Evolutionary conservation across 2,329 filamentous ascomycete genomes (phyloP).

Genomic region (Thielaviopsis ethacetica): DNA sequence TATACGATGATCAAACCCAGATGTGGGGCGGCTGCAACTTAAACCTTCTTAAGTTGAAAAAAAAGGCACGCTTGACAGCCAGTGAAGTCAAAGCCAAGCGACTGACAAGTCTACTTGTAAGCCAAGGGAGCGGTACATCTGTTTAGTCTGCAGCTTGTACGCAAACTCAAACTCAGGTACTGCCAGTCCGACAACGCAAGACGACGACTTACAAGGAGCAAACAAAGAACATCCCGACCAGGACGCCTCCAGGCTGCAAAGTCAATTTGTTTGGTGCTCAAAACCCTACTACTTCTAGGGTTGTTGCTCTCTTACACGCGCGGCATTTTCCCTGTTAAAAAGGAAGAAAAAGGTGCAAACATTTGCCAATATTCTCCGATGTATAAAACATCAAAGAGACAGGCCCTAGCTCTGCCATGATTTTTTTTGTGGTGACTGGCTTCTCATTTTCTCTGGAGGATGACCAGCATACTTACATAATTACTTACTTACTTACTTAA

Average conservation of each 20-base stretch:
- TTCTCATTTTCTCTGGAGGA: not conserved
- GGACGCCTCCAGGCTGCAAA: no score
- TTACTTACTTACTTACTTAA: no score
- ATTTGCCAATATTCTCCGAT: not conserved
- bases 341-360: not conserved
- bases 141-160: no score
- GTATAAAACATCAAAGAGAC: not conserved
- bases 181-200: no score
- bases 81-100: not conserved
- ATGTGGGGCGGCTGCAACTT: slow-evolving; percentile 1
- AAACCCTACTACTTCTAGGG: not conserved
- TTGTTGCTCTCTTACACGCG: not conserved
- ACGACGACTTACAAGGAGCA: no score
- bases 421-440: not conserved
- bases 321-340: not conserved
- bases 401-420: not conserved
- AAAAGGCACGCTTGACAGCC: not conserved
- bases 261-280: no score
- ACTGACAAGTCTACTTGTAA: not conserved
- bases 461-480: no score
- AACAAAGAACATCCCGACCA: no score
- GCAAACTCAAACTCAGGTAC: no score
- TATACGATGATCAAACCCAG: not conserved
- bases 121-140: no score
- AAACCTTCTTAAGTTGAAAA: not conserved